Percentiles rank a stretch among this genome's conserved stretches.
phyloP scores from a whole-genome alignment of 371 early-diverging fungal species.

The Capniomyces stellatus region DNA sequence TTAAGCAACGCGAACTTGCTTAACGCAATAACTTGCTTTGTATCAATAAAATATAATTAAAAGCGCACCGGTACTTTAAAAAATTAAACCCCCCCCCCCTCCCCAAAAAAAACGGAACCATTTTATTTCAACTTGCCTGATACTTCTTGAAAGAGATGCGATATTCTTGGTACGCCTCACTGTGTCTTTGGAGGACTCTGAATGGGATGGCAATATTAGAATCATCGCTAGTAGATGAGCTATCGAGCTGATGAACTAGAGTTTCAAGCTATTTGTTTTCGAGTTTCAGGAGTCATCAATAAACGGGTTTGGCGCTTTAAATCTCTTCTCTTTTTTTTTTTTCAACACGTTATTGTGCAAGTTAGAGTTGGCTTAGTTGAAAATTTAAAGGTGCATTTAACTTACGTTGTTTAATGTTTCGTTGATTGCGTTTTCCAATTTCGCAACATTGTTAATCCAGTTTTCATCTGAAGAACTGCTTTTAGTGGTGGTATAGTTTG shows the following conservation, averaged over 20 bases:
- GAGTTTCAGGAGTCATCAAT: not conserved
- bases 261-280: not conserved
- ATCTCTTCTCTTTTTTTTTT: not conserved
- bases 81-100: not conserved
- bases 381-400: not conserved
- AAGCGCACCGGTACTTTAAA: not conserved
- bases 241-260: not conserved
- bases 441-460: not conserved
- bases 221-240: not conserved
- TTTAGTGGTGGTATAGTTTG: no score
- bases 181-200: not conserved
- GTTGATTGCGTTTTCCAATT: not conserved
- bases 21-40: not conserved
- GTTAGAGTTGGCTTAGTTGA: not conserved
- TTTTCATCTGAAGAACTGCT: no score
- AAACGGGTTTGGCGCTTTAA: not conserved
- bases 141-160: slow-evolving; percentile 1
- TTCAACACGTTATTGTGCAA: not conserved
- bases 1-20: not conserved
- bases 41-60: not conserved
- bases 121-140: not conserved
- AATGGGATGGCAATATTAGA: not conserved
- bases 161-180: slow-evolving; percentile 1
- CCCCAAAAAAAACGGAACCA: not conserved
- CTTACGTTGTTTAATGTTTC: not conserved